Evolutionary conservation across 306 rosid species (phyloP).

Genomic region (Sindora glabra): DNA sequence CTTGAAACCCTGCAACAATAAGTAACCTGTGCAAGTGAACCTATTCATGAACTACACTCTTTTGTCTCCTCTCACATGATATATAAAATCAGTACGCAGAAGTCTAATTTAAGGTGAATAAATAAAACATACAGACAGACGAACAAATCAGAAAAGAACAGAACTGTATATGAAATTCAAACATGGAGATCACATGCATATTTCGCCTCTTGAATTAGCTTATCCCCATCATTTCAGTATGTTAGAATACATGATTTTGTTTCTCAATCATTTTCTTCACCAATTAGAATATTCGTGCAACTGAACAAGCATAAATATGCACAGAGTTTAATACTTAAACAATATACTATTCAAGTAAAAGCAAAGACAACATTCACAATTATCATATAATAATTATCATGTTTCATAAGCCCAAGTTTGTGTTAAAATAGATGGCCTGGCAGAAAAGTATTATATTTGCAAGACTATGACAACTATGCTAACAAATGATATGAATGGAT

Average conservation of each 20-base stretch:
- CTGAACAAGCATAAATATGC: neutral
- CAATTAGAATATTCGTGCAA: neutral
- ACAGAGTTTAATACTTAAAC: neutral
- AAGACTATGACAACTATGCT: neutral
- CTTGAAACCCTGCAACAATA: neutral
- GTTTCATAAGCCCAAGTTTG: neutral
- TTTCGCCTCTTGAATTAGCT: neutral
- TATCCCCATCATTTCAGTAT: neutral
- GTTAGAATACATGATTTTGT: neutral
- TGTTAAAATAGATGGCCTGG: neutral
- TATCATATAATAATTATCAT: neutral
- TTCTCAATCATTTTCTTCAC: neutral
- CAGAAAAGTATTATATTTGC: neutral
- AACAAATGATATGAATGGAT: neutral
- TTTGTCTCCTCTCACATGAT: neutral
- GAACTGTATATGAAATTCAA: neutral
- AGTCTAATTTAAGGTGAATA: neutral
- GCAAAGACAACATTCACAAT: neutral
- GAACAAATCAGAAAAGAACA: no score
- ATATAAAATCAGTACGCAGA: neutral
- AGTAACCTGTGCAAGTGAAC: neutral
- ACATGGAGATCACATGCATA: neutral
- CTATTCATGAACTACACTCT: neutral
- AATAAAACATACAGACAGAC: no score
- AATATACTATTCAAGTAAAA: neutral